Evolutionary conservation across 1,284 basidiomycete genomes (phyloP), one percentile per base, ranked within the genome.

Genomic region (Coniferiporia sulphurascens): DNA sequence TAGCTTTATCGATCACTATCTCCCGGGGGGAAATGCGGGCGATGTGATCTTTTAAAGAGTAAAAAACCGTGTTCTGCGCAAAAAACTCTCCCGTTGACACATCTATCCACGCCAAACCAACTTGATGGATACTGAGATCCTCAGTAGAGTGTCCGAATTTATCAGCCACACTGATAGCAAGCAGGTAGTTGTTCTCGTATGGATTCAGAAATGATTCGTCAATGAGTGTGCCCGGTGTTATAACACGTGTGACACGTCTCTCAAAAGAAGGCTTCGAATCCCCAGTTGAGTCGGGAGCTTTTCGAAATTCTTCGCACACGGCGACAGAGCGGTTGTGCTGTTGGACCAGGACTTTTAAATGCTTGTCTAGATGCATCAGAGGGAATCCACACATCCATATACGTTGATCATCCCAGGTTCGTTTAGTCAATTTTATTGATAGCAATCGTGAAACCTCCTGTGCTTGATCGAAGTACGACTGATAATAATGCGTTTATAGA

Each of bases 391-490:
- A 88, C 91, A 97, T 85, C 62, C 83, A 75, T 60, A 95, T 74
- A 58, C 81, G 79, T 52, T 80, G 74, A 32, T 82, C 84, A 58
- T 83, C 83, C 86, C 88, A 93, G 64, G 81, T 79, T 58, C 87
- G 82, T 51, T 82, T 80, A 1, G 91, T 86, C 13, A 94, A 74
- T 65, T 93, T 93, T 71, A 95, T 93, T 65, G 83, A 85, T 13
- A 97, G 80, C 4, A 95, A 74, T 17, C 77, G 77, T 2, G 93
- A 80, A 9, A 98, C 84, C 61, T 90, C 84, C 19, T 78, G 74
- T 2, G 95, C 94, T 77, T 95, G 95, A 48, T 92, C 87, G 68
- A 95, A 97, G 71, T 98, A 97, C 0, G 94, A 95, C 93, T 96
- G 63, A 0, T 8, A 48, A 17, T 21, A 27, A 19, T n/a, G 52